Percentiles rank a stretch among this genome's conserved stretches.
Conservation (phyloP, 306 rosid species). For the Trifolium subterraneum region DNA sequence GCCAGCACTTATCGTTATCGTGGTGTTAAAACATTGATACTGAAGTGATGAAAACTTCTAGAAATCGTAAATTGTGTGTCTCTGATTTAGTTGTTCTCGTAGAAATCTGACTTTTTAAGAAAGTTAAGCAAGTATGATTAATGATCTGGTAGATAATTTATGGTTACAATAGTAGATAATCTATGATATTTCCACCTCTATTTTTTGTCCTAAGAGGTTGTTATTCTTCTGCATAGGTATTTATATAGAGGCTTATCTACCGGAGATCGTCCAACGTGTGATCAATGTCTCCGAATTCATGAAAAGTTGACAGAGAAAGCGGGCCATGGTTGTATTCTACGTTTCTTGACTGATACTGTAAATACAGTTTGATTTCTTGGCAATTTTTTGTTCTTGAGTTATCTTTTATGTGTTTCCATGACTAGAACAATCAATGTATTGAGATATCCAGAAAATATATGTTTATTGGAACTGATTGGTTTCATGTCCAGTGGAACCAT, state of each 20-base stretch:
- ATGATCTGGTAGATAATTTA: background rate
- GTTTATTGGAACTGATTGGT: slow-evolving; percentile 3
- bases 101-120: background rate
- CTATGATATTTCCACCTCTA: slow-evolving; percentile 12
- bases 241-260: slow-evolving; percentile 94
- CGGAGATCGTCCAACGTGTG: slow-evolving; percentile 96
- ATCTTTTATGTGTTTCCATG: slow-evolving; percentile 24
- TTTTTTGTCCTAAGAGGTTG: slow-evolving; percentile 20
- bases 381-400: slow-evolving; percentile 17
- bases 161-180: slow-evolving; percentile 27
- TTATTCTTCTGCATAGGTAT: slow-evolving; percentile 61
- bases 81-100: background rate
- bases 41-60: background rate
- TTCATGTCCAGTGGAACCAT: background rate
- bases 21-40: background rate
- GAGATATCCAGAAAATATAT: slow-evolving; percentile 26
- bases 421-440: slow-evolving; percentile 21
- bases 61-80: background rate
- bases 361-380: slow-evolving; percentile 71
- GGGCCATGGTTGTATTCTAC: slow-evolving; percentile 94
- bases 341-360: slow-evolving; percentile 80
- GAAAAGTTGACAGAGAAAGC: slow-evolving; percentile 91
- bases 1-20: background rate
- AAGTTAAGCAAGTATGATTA: slow-evolving; percentile 6
- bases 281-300: slow-evolving; percentile 88